Conservation (phyloP, 1,284 basidiomycete genomes). For the Fistulinella cinereoalba region DNA sequence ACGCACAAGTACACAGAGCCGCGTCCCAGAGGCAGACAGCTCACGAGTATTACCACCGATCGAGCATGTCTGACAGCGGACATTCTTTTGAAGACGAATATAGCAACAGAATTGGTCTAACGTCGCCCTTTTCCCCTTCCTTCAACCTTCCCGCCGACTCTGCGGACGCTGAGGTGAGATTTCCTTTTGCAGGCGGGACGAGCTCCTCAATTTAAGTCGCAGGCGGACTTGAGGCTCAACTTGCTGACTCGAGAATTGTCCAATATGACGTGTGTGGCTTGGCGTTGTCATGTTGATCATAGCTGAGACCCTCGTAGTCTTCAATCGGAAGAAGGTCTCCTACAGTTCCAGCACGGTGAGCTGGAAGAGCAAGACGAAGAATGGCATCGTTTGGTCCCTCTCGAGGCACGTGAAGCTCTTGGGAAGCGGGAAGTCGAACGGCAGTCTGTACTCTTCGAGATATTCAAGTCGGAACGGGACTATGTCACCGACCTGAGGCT, state of each 20-base stretch:
- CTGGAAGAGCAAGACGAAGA: constrained; percentile 63
- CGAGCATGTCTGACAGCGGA: constrained; percentile 31
- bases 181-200: constrained; percentile 1
- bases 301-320: constrained; percentile 37
- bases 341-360: constrained; percentile 60
- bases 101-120: constrained; percentile 4
- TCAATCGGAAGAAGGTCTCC: constrained; percentile 61
- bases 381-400: constrained; percentile 75
- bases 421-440: constrained; percentile 71
- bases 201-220: constrained; percentile 8
- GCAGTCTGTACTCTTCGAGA: constrained; percentile 79
- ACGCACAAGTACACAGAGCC: constrained; percentile 52
- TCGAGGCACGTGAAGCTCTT: constrained; percentile 62
- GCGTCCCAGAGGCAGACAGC: constrained; percentile 41
- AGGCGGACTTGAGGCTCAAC: constrained; percentile 34
- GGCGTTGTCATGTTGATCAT: constrained; percentile 14
- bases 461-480: constrained; percentile 78
- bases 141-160: constrained; percentile 17
- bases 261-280: constrained; percentile 49
- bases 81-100: constrained; percentile 14
- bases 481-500: constrained; percentile 74
- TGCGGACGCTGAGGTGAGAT: constrained; percentile 27
- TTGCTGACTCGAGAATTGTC: constrained; percentile 49
- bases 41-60: constrained; percentile 45
- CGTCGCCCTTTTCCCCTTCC: constrained; percentile 28